These are phyloP conservation scores for Porcisia deanei DNA, from an alignment of 208 protist species.

Conservation along the genomic window DNA sequence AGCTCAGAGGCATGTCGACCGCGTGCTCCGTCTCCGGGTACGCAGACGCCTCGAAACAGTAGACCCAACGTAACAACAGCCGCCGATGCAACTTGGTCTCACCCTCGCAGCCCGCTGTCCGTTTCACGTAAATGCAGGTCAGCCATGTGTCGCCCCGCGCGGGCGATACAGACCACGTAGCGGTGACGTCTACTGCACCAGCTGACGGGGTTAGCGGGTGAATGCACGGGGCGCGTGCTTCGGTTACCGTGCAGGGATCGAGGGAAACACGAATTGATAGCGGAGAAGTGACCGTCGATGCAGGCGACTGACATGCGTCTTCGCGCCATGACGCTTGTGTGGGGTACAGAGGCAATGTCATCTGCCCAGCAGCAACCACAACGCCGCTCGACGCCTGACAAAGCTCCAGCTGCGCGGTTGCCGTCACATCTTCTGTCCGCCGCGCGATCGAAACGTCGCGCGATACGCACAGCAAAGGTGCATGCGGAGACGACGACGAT, in stretches of 20 bases:
- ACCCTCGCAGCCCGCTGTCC: background rate
- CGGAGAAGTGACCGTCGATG: background rate
- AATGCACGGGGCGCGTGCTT: background rate
- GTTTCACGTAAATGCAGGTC: slow-evolving; percentile 12
- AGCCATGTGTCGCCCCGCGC: slow-evolving; percentile 24
- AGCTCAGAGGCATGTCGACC: slow-evolving; percentile 23
- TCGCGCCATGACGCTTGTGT: background rate
- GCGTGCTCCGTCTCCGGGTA: slow-evolving; percentile 20
- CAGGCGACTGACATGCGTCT: slow-evolving; percentile 2
- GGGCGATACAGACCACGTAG: slow-evolving; percentile 16
- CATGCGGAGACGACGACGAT: background rate
- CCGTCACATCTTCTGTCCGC: background rate
- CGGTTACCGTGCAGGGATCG: background rate
- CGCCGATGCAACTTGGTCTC: background rate
- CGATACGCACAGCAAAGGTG: background rate
- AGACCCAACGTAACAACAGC: slow-evolving; percentile 31
- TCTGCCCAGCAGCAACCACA: background rate
- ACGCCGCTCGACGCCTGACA: background rate
- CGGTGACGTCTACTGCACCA: slow-evolving; percentile 6
- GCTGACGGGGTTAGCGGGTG: background rate
- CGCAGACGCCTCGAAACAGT: slow-evolving; percentile 22
- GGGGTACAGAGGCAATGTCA: background rate
- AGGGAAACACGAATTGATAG: background rate
- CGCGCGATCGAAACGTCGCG: background rate
- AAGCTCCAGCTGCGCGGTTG: slow-evolving; percentile 5